A percentile compares a stretch with the other conserved stretches of the same genome.
These are phyloP conservation scores for Epichloe amarillans DNA, from an alignment of 2,329 filamentous ascomycete genomes.

Conservation along the genomic window DNA sequence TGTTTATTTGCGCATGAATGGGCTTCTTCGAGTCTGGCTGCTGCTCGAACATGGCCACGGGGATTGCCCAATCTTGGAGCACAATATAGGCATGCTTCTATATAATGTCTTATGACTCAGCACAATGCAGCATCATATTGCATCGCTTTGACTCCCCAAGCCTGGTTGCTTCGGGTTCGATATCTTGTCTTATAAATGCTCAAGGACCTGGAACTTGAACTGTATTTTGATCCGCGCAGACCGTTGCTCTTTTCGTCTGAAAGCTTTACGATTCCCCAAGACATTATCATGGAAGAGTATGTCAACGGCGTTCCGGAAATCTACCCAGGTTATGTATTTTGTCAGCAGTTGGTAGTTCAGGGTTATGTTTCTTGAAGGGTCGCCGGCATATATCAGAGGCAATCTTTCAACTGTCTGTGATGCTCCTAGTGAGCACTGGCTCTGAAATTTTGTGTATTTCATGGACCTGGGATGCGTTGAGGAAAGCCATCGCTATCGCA, in stretches of 20 bases:
- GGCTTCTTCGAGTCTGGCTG: neutral
- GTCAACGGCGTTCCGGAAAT: slow-evolving; percentile 3
- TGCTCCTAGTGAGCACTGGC: neutral
- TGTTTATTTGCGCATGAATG: neutral
- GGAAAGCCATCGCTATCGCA: slow-evolving; percentile 15
- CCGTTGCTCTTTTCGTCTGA: neutral
- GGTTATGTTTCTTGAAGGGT: neutral
- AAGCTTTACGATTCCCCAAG: neutral
- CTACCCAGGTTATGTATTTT: neutral
- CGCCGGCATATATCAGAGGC: neutral
- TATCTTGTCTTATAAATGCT: neutral
- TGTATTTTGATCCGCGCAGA: neutral
- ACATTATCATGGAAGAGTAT: neutral
- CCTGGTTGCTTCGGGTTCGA: neutral
- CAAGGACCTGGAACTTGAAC: neutral
- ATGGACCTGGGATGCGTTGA: slow-evolving; percentile 26
- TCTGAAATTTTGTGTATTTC: neutral
- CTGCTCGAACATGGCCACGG: neutral
- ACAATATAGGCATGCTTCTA: neutral
- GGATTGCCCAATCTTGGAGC: neutral
- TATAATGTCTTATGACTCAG: neutral
- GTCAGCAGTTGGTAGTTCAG: neutral
- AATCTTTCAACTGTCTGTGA: neutral
- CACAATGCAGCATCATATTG: neutral
- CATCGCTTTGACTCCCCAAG: neutral